phyloP scores from a whole-genome alignment of 1,139 yeast genomes.

The Schwanniomyces etchellsii region DNA sequence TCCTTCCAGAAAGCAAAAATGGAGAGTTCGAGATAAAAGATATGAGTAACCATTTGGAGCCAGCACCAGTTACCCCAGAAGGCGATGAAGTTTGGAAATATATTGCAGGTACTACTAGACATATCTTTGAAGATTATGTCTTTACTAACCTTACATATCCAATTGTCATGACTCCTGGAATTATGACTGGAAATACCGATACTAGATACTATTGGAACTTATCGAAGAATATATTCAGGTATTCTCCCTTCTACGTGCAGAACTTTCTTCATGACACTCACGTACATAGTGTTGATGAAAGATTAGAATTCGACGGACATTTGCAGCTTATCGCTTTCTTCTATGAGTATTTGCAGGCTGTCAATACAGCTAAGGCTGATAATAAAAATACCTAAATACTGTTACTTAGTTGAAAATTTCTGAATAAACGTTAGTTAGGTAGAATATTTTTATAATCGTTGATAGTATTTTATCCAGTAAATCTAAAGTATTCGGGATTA shows the following conservation, averaged over 20 bases:
- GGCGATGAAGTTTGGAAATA: slow-evolving; percentile 35
- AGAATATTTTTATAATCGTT: too few relatives aligned
- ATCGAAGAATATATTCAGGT: slow-evolving; percentile 69
- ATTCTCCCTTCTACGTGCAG: slow-evolving; percentile 31
- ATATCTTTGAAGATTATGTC: slow-evolving; percentile 37
- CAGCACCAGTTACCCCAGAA: slow-evolving; percentile 34
- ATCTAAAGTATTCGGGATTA: too few relatives aligned
- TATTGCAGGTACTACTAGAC: slow-evolving; percentile 39
- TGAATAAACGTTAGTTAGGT: too few relatives aligned
- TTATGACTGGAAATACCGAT: slow-evolving; percentile 82
- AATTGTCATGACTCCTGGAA: slow-evolving; percentile 55
- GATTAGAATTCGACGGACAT: slow-evolving; percentile 28
- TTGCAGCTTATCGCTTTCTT: slow-evolving; percentile 39
- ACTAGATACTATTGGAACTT: slow-evolving; percentile 74
- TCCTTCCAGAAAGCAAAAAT: slow-evolving; percentile 12
- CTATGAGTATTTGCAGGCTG: slow-evolving; percentile 28
- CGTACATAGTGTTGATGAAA: slow-evolving; percentile 40
- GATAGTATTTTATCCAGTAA: too few relatives aligned
- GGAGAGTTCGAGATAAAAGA: slow-evolving; percentile 22
- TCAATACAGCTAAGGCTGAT: slow-evolving; percentile 17
- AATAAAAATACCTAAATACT: slow-evolving; percentile 4
- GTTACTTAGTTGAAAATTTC: neutral
- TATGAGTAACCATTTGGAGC: slow-evolving; percentile 17
- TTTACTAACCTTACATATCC: slow-evolving; percentile 30
- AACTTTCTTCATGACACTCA: slow-evolving; percentile 15